A percentile compares a stretch with the other conserved stretches of the same genome.
Evolutionary conservation across 768 basidiomycete genomes (phyloP).

Genomic region (Auricularia auricula-judae): DNA sequence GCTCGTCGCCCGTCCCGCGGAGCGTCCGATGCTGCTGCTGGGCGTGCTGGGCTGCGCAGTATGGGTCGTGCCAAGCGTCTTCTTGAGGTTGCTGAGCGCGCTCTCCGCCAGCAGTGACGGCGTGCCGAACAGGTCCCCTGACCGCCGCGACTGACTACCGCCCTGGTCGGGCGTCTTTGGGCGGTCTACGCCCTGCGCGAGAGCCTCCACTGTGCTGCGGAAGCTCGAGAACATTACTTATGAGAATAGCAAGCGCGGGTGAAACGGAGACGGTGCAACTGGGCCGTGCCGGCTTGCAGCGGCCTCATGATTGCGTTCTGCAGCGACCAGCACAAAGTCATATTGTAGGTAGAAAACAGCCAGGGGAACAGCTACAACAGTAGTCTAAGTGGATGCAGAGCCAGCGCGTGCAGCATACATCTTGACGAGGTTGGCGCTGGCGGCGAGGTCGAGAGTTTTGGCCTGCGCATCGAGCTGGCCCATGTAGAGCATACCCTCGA

Average conservation of each 20-base stretch:
- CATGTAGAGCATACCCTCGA: conserved; percentile 76
- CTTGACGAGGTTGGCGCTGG: conserved; percentile 58
- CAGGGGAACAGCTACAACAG: background rate
- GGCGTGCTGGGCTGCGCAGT: conserved; percentile 6
- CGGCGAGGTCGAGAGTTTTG: conserved; percentile 56
- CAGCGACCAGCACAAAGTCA: background rate
- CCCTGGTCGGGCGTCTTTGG: conserved; percentile 21
- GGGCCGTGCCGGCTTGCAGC: background rate
- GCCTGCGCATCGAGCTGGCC: conserved; percentile 84
- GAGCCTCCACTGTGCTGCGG: conserved; percentile 59
- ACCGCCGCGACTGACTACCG: conserved; percentile 8
- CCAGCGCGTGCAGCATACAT: conserved; percentile 54
- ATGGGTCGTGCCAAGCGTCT: conserved; percentile 38
- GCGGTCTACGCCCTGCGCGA: conserved; percentile 33
- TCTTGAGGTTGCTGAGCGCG: conserved; percentile 49
- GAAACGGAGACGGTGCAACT: background rate
- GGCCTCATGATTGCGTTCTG: background rate
- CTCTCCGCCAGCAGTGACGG: conserved; percentile 51
- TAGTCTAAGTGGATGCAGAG: background rate
- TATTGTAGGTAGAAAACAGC: background rate
- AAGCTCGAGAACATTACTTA: conserved; percentile 61
- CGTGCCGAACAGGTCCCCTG: conserved; percentile 22
- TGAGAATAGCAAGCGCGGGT: background rate
- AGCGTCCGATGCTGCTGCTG: conserved; percentile 16
- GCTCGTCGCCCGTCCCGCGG: conserved; percentile 28